Evolutionary conservation across 2,329 filamentous ascomycete species (phyloP), one percentile per base, ranked within the genome.

Genomic region (Penicillium aurantiogriseum): DNA sequence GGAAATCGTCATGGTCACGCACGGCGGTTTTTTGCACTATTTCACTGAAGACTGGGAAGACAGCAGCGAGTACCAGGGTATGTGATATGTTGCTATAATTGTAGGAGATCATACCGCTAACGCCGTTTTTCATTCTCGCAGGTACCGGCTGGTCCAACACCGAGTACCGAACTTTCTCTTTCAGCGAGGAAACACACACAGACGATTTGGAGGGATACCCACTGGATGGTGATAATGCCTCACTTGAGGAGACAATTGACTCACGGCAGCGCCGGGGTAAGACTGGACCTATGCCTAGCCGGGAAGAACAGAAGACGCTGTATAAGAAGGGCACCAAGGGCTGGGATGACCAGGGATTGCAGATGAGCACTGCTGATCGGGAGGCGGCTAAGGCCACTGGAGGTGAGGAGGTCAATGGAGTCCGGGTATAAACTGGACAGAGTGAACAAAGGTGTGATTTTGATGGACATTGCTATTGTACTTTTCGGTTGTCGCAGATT

Each of bases 1-100:
- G 67, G 83, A 93, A 65, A 83, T 96, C 29, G 85, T 88, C 0
- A 81, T 92, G 2, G 90, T 95, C 8, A 88, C 90, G 3, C 92
- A 96, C 67, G 92, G 92, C 2, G 90, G 89, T 1, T 89, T 92
- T 65, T 71, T 96, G 67, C 92, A 96, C 72, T 95, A 91, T 67
- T 77, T 96, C 61, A 94, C 90, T 0, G 85, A 92, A 64, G 91
- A 96, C 68, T 95, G 87, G 85, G 80, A 85, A 53, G 88, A 86
- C 42, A 81, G 66, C 66, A 79, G 77, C 47, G 70, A 74, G 43
- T 79, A 77, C 63, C 70, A 76, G 58, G 80, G 79, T 79, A 71
- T 27, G 71, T 64, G 19, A 49, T 36, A 23, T n/a, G 17, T 33
- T 15, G 19, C 39, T 35, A 27, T 13, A 2, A 29, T 43, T 39